phyloP scores from a whole-genome alignment of 495 filamentous ascomycete genomes.

The Annulohypoxylon bovei region DNA sequence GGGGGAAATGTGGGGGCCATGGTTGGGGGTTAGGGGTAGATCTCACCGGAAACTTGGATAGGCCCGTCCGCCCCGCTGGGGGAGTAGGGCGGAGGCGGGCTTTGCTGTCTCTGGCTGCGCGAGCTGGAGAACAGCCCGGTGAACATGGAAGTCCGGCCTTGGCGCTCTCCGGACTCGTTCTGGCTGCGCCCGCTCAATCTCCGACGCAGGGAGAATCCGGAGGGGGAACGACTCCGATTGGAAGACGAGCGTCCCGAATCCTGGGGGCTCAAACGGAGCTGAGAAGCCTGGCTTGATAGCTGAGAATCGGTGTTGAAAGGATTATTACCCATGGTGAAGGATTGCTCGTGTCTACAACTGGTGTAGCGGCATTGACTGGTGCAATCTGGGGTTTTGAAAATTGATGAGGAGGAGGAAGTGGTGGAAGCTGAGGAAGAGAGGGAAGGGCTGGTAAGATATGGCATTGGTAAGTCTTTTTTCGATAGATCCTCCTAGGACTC shows the following conservation, averaged over 20 bases:
- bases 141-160: slow-evolving; percentile 4
- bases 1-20: neutral
- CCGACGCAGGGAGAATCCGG: slow-evolving; percentile 31
- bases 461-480: neutral
- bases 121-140: slow-evolving; percentile 20
- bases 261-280: slow-evolving; percentile 9
- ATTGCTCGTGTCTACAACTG: slow-evolving; percentile 11
- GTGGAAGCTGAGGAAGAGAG: slow-evolving; percentile 1
- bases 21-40: neutral
- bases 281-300: neutral
- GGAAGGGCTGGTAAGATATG: neutral
- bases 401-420: slow-evolving; percentile 1
- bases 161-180: slow-evolving; percentile 12
- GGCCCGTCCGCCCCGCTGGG: slow-evolving; percentile 3
- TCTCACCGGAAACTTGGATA: slow-evolving; percentile 8
- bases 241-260: neutral
- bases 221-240: slow-evolving; percentile 15
- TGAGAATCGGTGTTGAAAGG: slow-evolving; percentile 12
- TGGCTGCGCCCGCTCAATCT: slow-evolving; percentile 27
- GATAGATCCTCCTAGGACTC: neutral
- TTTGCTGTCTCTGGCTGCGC: slow-evolving; percentile 11
- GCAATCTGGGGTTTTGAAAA: slow-evolving; percentile 12
- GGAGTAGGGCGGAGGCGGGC: slow-evolving; percentile 24
- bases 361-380: slow-evolving; percentile 9
- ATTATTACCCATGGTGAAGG: slow-evolving; percentile 28